These are phyloP conservation scores for Linderniella brevidens DNA, from an alignment of 257 asterid species.

Conservation along the genomic window DNA sequence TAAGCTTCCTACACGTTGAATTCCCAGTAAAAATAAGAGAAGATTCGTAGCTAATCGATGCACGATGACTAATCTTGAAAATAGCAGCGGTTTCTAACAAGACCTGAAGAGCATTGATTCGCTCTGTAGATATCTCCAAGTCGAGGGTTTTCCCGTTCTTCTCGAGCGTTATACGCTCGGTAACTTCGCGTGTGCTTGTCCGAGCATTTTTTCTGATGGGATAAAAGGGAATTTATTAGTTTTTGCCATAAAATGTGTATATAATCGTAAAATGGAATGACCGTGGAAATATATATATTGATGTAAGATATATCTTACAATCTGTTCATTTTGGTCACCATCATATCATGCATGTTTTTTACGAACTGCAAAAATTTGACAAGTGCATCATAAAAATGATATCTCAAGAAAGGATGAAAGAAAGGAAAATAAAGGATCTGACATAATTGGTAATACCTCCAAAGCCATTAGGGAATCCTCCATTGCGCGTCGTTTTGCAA, in stretches of 20 bases:
- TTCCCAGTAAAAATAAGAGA: background rate
- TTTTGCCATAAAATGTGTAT: slow-evolving; percentile 6
- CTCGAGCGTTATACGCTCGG: slow-evolving; percentile 50
- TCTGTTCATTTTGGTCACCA: slow-evolving; percentile 62
- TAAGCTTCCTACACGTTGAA: slow-evolving; percentile 60
- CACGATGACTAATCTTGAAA: no score
- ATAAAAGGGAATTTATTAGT: slow-evolving; percentile 3
- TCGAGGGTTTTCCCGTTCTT: slow-evolving; percentile 66
- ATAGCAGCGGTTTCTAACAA: background rate
- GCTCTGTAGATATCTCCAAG: slow-evolving; percentile 54
- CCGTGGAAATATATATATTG: no score
- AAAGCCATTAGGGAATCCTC: slow-evolving; percentile 80
- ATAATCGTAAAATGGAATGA: background rate
- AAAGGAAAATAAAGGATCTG: background rate
- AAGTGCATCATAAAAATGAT: slow-evolving; percentile 17
- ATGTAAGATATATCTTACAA: slow-evolving; percentile 31
- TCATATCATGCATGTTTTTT: slow-evolving; percentile 67
- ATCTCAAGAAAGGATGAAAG: slow-evolving; percentile 2
- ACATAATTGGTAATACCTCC: slow-evolving; percentile 31
- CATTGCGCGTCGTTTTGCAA: slow-evolving; percentile 84
- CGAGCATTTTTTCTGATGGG: slow-evolving; percentile 20
- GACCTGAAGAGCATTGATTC: slow-evolving; percentile 70
- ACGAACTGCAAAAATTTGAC: slow-evolving; percentile 72
- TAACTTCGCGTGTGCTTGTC: slow-evolving; percentile 14
- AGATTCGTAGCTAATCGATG: background rate